Percentiles rank a stretch among this genome's conserved stretches.
These are phyloP conservation scores for Aspergillus ostianus DNA, from an alignment of 495 filamentous ascomycete genomes.

Conservation along the genomic window DNA sequence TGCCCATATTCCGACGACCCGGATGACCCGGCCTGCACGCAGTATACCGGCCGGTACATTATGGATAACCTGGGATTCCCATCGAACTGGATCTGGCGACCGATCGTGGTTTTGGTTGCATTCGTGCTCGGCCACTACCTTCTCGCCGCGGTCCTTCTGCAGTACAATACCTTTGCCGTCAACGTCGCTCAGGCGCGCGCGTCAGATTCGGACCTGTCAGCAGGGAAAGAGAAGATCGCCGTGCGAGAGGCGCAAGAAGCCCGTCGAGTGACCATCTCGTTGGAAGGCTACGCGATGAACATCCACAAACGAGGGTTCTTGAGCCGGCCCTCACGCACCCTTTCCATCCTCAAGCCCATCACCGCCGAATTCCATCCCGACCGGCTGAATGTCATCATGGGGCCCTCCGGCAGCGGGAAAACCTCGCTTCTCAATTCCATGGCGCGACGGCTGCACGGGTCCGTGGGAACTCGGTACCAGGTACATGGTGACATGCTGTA, in stretches of 20 bases:
- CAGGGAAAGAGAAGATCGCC: conserved; percentile 59
- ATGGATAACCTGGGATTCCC: conserved; percentile 65
- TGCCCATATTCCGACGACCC: conserved; percentile 60
- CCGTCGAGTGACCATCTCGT: conserved; percentile 55
- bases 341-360: conserved; percentile 63
- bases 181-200: conserved; percentile 55
- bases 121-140: conserved; percentile 58
- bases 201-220: conserved; percentile 45
- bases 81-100: conserved; percentile 58
- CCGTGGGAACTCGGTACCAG: conserved; percentile 51
- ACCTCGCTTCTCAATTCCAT: conserved; percentile 69
- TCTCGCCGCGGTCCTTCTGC: conserved; percentile 53
- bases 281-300: conserved; percentile 59
- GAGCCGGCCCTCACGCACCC: conserved; percentile 36
- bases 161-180: conserved; percentile 59
- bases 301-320: conserved; percentile 55
- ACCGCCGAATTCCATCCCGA: conserved; percentile 61
- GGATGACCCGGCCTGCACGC: conserved; percentile 57
- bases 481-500: conserved; percentile 59
- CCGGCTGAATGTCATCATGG: conserved; percentile 72
- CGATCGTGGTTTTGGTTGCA: conserved; percentile 57
- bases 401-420: conserved; percentile 72
- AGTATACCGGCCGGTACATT: conserved; percentile 66
- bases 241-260: conserved; percentile 49
- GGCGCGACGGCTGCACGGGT: conserved; percentile 59